phyloP scores from a whole-genome alignment of 2,329 filamentous ascomycete genomes.

The Penicillium expansum region DNA sequence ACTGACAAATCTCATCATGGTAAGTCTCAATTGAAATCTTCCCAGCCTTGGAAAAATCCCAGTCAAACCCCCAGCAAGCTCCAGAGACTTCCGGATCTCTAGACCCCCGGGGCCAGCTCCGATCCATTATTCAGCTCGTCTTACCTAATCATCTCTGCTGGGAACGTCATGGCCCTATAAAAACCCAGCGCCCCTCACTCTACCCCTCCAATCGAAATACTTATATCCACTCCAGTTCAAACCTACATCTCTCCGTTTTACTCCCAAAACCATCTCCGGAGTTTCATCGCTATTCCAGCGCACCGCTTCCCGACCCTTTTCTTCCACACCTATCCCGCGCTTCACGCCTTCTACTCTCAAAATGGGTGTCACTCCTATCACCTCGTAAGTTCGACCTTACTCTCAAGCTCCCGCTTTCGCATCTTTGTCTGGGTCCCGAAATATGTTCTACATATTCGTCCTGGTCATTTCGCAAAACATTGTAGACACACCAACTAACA shows the following conservation, averaged over 20 bases:
- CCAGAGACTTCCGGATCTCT: neutral
- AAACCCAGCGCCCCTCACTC: conserved; percentile 24
- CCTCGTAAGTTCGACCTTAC: conserved; percentile 19
- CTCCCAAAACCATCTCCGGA: conserved; percentile 10
- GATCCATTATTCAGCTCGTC: conserved; percentile 28
- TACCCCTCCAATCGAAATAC: conserved; percentile 11
- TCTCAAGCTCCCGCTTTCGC: neutral
- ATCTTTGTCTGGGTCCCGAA: neutral
- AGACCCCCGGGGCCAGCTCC: neutral
- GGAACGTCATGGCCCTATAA: conserved; percentile 37
- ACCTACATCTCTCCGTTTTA: conserved; percentile 11
- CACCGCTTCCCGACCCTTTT: conserved; percentile 14
- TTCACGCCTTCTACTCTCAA: conserved; percentile 21
- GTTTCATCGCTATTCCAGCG: conserved; percentile 9
- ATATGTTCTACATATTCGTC: too few relatives aligned
- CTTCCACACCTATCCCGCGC: conserved; percentile 17
- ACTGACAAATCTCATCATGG: conserved; percentile 19
- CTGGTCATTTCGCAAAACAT: neutral
- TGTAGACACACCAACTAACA: neutral
- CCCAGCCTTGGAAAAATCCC: neutral
- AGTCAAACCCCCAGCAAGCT: neutral
- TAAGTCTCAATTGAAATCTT: conserved; percentile 13
- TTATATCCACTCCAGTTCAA: conserved; percentile 16
- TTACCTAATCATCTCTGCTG: conserved; percentile 22
- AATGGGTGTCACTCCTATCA: conserved; percentile 30